Evolutionary conservation across 768 basidiomycete genomes (phyloP).

Genomic region (Russula sp.): DNA sequence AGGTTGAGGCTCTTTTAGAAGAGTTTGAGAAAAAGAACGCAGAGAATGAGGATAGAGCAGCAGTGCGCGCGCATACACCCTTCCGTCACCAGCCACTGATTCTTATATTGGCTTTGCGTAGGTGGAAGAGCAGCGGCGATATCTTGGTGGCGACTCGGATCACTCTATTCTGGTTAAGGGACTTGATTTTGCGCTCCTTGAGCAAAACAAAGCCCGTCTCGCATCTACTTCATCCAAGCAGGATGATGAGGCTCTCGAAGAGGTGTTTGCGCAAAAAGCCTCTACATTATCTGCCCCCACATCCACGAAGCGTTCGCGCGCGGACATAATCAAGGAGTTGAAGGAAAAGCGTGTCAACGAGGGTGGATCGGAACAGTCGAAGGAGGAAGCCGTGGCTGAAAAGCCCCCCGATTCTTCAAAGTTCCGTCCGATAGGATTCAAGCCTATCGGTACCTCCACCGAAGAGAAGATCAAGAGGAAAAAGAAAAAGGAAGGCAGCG

Average conservation of each 20-base stretch:
- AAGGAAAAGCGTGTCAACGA: constrained; percentile 53
- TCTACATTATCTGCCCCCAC: constrained; percentile 32
- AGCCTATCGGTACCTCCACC: constrained; percentile 48
- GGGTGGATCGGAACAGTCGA: constrained; percentile 25
- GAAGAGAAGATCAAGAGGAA: constrained; percentile 48
- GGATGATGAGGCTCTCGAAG: constrained; percentile 80
- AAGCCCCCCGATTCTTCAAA: constrained; percentile 40
- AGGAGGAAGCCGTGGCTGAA: constrained; percentile 37
- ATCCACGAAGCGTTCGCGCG: constrained; percentile 72
- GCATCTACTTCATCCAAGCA: constrained; percentile 47
- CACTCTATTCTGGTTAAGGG: constrained; percentile 89
- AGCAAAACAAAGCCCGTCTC: constrained; percentile 73
- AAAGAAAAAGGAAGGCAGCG: constrained; percentile 44
- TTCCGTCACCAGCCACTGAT: not conserved
- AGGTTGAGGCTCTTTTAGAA: constrained; percentile 76
- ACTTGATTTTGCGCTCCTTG: constrained; percentile 81
- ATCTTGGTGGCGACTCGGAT: constrained; percentile 80
- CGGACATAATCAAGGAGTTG: constrained; percentile 69
- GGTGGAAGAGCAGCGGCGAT: constrained; percentile 72
- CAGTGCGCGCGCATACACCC: constrained; percentile 43
- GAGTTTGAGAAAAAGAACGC: constrained; percentile 71
- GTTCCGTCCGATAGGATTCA: constrained; percentile 60
- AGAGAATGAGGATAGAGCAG: constrained; percentile 55
- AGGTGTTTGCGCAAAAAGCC: constrained; percentile 56
- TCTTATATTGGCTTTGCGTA: constrained; percentile 32